Evolutionary conservation across 2,329 filamentous ascomycete species (phyloP), one percentile per base, ranked within the genome.

Genomic region (Botrytis fabae): DNA sequence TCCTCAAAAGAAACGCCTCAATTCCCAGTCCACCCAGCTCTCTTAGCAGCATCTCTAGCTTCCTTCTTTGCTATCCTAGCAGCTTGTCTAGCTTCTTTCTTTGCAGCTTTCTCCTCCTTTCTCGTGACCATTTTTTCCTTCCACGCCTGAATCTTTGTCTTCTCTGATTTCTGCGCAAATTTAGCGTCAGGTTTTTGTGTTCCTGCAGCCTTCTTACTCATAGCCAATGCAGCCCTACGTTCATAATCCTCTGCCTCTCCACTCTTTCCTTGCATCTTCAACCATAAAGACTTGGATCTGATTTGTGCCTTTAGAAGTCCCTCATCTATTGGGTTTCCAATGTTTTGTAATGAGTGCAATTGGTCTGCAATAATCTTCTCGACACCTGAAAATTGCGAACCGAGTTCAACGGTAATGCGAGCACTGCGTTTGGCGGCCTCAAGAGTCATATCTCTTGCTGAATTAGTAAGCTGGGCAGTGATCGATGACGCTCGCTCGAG

Each of bases 201-300:
- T 8, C 18, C 66, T 61, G 74, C 70, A 20, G 63, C 35, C 62
- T 73, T 77, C 46, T 44, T 71, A 48, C 72, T 73, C 35, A 70
- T 70, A 18, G 78, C 75, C 44, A 77, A 68, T 68, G 82, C 82
- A 16, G 87, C 88, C 75, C 87, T 87, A 69, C 79, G 80, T 72
- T 83, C 77, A 74, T 89, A 89, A 3, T 81, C 81, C 4, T 82
- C 78, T 69, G 85, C 82, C 76, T 88, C 85, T 25, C 85, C 82
- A 4, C 77, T 79, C 76, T 85, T 86, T 32, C 86, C 86, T 69
- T 84, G 86, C 46, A 88, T 68, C 78, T 84, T 86, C 68, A 90
- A 81, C 87, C 87, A 90, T 81, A 85, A 84, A 46, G 89, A 82
- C 79, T 85, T 88, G 22, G 88, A 88, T 61, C 82, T 82, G 40